Percentiles rank a stretch among this genome's conserved stretches.
phyloP scores from a whole-genome alignment of 2,329 filamentous ascomycete species.

The Chaetomium strumarium region DNA sequence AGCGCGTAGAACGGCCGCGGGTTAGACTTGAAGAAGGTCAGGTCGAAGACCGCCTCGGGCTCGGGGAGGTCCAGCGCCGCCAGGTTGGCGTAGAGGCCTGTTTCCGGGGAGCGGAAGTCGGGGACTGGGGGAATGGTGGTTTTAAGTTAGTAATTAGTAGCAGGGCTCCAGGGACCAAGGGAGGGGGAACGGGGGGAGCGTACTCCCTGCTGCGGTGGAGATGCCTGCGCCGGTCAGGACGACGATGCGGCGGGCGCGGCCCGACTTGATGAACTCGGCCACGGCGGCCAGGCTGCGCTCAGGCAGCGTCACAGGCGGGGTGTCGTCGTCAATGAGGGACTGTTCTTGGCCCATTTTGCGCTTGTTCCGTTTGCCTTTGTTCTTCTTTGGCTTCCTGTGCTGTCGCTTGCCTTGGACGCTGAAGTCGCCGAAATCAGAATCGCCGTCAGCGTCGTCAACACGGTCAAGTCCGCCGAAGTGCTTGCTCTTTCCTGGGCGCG shows the following conservation, averaged over 20 bases:
- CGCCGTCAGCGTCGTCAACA: conserved; percentile 9
- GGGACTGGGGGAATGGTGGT: conserved; percentile 56
- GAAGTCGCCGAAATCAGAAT: conserved; percentile 18
- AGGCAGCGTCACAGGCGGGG: conserved; percentile 58
- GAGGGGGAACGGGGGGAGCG: conserved; percentile 21
- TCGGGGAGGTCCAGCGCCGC: conserved; percentile 78
- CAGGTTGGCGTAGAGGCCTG: conserved; percentile 89
- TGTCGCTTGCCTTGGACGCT: conserved; percentile 12
- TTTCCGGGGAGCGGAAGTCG: conserved; percentile 90
- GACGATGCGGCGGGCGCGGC: conserved; percentile 63
- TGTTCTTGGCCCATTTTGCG: conserved; percentile 76
- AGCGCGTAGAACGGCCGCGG: conserved; percentile 89
- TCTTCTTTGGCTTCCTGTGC: conserved; percentile 10
- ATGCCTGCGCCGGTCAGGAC: conserved; percentile 91
- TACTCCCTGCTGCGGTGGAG: conserved; percentile 64
- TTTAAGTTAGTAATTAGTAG: neutral
- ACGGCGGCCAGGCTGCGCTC: conserved; percentile 66
- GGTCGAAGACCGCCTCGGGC: conserved; percentile 91
- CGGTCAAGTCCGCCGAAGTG: conserved; percentile 10
- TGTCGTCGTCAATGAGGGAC: conserved; percentile 62
- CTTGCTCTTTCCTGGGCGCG: conserved; percentile 10
- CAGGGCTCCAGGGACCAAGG: no score
- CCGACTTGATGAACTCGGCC: conserved; percentile 72
- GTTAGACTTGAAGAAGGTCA: conserved; percentile 77
- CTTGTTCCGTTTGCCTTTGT: conserved; percentile 11